These are phyloP conservation scores for Solanum hybrid DNA, from an alignment of 305 asterid species.

Conservation along the genomic window DNA sequence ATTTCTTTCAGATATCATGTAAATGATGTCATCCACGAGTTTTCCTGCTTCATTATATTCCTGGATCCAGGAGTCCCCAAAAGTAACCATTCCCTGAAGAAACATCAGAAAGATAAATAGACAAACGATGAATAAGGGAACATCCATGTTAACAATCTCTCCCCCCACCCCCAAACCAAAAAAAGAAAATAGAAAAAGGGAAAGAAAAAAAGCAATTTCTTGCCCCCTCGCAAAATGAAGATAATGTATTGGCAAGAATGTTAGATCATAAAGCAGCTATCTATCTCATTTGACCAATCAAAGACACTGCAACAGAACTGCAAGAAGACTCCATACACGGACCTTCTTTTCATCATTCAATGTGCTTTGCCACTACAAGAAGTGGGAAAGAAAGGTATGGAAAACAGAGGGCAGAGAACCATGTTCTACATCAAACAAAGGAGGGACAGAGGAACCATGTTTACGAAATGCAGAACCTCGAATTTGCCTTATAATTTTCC, in stretches of 20 bases:
- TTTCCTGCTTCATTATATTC: conserved; percentile 85
- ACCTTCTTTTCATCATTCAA: neutral
- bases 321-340: neutral
- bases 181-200: neutral
- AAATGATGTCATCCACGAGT: conserved; percentile 72
- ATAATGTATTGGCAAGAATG: neutral
- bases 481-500: neutral
- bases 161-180: neutral
- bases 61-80: conserved; percentile 81
- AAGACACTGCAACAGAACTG: neutral
- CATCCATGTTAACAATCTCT: neutral
- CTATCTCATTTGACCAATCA: neutral
- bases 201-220: neutral
- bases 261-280: neutral
- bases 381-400: neutral
- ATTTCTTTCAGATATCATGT: conserved; percentile 81
- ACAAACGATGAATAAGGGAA: neutral
- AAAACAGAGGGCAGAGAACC: neutral
- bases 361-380: neutral
- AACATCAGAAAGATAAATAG: neutral
- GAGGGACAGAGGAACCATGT: neutral
- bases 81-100: conserved; percentile 54
- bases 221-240: neutral
- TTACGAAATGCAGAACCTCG: neutral
- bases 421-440: neutral